Conservation (phyloP, 139 green algal genomes). For the Pleodorina starrii region DNA sequence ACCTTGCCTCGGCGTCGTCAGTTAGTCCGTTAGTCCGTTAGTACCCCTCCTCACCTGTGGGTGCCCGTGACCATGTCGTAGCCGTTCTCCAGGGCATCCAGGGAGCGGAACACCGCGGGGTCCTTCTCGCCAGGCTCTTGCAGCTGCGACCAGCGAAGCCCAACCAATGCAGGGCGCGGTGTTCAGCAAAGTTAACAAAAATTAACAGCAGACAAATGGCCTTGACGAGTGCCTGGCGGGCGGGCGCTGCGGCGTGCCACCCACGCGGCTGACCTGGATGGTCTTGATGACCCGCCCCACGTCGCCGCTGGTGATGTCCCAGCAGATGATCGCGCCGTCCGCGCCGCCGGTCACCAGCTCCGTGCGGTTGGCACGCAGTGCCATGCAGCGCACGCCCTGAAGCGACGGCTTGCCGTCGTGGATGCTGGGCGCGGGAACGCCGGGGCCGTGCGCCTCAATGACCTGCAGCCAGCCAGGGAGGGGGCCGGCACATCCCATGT, state of each 20-base stretch:
- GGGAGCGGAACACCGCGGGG: slow-evolving; percentile 64
- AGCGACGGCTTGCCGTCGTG: slow-evolving; percentile 61
- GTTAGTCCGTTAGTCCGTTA: too few species aligned
- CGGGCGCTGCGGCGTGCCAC: too few species aligned
- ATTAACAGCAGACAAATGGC: too few species aligned
- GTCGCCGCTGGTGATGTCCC: slow-evolving; percentile 62
- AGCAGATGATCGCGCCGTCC: slow-evolving; percentile 67
- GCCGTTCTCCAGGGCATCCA: slow-evolving; percentile 57
- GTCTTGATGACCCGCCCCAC: slow-evolving; percentile 65
- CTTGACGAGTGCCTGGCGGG: too few species aligned
- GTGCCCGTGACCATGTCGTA: slow-evolving; percentile 65
- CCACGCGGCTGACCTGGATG: slow-evolving; percentile 59
- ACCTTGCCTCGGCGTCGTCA: too few species aligned
- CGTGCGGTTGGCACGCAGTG: slow-evolving; percentile 60
- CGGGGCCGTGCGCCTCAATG: slow-evolving; percentile 64
- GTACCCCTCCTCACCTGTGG: slow-evolving; percentile 30
- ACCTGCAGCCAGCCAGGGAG: slow-evolving; percentile 50
- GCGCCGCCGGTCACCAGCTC: slow-evolving; percentile 70
- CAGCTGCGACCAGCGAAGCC: slow-evolving; percentile 52
- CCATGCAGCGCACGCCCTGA: slow-evolving; percentile 69
- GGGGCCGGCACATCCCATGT: too few species aligned
- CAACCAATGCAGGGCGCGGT: not conserved
- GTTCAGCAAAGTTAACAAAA: too few species aligned
- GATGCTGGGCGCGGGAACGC: slow-evolving; percentile 55
- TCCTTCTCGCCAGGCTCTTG: slow-evolving; percentile 58